Evolutionary conservation across 371 early-diverging fungal genomes (phyloP), one percentile per base, ranked within the genome.

Genomic region (Coemansia sp.): DNA sequence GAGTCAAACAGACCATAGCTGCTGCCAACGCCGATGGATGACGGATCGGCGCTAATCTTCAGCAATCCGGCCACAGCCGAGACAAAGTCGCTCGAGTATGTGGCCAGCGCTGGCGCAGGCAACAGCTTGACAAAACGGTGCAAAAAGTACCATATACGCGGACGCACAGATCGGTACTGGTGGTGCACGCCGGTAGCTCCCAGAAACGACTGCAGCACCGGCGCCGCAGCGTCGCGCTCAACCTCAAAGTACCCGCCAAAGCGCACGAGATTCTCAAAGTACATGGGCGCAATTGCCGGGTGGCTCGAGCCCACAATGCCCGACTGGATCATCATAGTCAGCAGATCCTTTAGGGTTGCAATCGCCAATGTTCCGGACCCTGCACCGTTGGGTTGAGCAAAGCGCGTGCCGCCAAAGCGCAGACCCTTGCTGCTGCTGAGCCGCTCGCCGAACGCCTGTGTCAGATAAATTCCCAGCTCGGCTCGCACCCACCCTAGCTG

Each of bases 121-220:
- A 93, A 79, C n/a, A 83, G 80, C 78, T 92, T 92, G 29, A 92
- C 85, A 81, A 93, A 94, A 26, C 93, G 87, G 66, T 90, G 85
- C 74, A 97, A 92, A 41, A 95, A 82, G 73, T 97, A 96, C 90
- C 93, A 93, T 29, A 91, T 87, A 26, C 98, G 83, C 1, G 87
- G 82, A 44, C 95, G 89, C 55, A 94, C 89, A 13, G 86, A 83
- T 40, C 79, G 79, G 51, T 84, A 78, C 1, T 88, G 83, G 66
- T 94, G 87, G 56, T 92, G 94, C 26, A 96, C 77, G 26, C 96
- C 98, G 12, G 89, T 84, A 49, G 17, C 55, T 26, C 70, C 69
- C 4, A 83, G 53, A 59, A 83, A 78, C 46, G 82, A 58, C 6
- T 52, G 67, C 15, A 82, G 66, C 9, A 77, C 79, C 2, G 75